Evolutionary conservation across 2,329 filamentous ascomycete genomes (phyloP), one percentile per base, ranked within the genome.

Genomic region (Talaromyces islandicus): DNA sequence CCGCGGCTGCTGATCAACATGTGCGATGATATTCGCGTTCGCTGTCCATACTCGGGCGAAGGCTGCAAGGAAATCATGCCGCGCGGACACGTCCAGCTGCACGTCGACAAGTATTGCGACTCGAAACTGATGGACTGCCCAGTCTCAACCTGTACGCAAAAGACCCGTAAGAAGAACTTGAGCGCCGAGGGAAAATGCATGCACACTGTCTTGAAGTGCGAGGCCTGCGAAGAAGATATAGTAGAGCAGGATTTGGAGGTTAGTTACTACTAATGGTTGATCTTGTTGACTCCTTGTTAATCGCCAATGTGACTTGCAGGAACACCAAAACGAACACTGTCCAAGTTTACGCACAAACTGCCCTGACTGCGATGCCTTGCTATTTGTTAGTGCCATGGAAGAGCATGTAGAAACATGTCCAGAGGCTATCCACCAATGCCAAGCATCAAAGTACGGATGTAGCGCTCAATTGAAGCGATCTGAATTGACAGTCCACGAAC

Each of bases 41-140:
- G 79, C 62, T 88, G 85, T 68, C 84, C 85, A 0, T 83, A 82
- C 62, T 71, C 68, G n/a, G 70, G 71, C 24, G 77, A 80, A 11
- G 85, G 85, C 6, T 88, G 85, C 71, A 68, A 71, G 46, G 79
- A 81, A 64, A 70, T 80, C 29, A 70, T 84, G 54, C 80, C 84
- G 57, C 77, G 85, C 54, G 81, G 80, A 48, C 81, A 84, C 66
- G 76, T 86, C 54, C 78, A 83, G 69, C 78, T 82, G 61, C 85
- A 88, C 68, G 79, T 86, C 56, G 79, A 83, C 67, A 81, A 83
- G 63, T 85, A 87, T 66, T 88, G 85, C 67, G 79, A 78, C 11
- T 83, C 83, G 66, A 78, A 79, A 56, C 71, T 78, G 41, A 73
- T 87, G 24, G 76, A 80, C 60, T 88, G 85, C 62, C 76, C 81